Conservation (phyloP, 148 eudicot species). For the Suaeda aralocaspica region DNA sequence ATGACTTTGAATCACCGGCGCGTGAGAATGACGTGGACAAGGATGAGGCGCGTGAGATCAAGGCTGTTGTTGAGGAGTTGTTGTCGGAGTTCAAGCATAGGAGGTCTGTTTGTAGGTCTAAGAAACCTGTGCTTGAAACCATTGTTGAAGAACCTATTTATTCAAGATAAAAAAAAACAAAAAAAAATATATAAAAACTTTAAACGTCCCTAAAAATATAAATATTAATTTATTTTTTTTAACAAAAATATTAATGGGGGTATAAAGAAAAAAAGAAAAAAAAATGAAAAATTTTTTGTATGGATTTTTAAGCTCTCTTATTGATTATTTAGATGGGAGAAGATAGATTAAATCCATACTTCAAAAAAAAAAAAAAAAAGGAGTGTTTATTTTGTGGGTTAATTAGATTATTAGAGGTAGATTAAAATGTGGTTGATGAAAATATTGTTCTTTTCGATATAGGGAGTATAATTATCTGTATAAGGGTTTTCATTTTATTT, state of each 20-base stretch:
- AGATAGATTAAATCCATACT: slow-evolving; percentile 6
- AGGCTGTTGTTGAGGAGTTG: slow-evolving; percentile 51
- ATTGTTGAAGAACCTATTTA: slow-evolving; percentile 73
- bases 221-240: too few relatives aligned
- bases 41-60: slow-evolving; percentile 6
- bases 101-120: slow-evolving; percentile 60
- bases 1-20: slow-evolving; percentile 23
- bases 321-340: neutral
- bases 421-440: neutral
- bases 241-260: too few relatives aligned
- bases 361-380: neutral
- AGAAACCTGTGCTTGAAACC: slow-evolving; percentile 85
- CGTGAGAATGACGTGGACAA: neutral
- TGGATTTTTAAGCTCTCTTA: slow-evolving; percentile 10
- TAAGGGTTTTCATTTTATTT: neutral
- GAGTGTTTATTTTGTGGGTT: neutral
- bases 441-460: neutral
- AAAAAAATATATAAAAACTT: neutral
- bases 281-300: neutral
- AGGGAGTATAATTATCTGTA: neutral
- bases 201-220: too few relatives aligned
- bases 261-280: neutral
- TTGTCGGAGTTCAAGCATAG: slow-evolving; percentile 50
- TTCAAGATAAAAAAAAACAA: slow-evolving; percentile 28
- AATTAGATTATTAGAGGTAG: neutral